Percentiles rank a stretch among this genome's conserved stretches.
Conservation (phyloP, 148 eudicot species). For the Silene conica region DNA sequence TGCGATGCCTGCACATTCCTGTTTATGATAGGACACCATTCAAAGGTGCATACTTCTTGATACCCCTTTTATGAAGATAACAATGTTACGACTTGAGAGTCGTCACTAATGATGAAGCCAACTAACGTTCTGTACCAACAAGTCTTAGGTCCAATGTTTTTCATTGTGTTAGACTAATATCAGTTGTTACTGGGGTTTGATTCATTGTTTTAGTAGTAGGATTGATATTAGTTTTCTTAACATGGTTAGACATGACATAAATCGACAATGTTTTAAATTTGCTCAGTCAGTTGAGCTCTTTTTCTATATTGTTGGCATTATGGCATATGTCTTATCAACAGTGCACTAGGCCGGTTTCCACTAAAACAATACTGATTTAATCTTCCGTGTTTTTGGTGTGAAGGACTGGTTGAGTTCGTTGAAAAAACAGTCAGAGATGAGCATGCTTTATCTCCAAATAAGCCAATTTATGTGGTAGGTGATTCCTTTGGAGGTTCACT, state of each 20-base stretch:
- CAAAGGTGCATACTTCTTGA: conserved; percentile 50
- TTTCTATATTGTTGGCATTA: too few relatives aligned
- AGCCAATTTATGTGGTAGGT: conserved; percentile 89
- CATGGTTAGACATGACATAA: too few relatives aligned
- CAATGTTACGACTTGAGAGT: conserved; percentile 1
- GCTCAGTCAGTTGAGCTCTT: neutral
- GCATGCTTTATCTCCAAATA: conserved; percentile 64
- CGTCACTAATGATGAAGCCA: neutral
- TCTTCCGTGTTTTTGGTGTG: conserved; percentile 18
- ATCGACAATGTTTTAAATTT: neutral
- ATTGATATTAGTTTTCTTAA: too few relatives aligned
- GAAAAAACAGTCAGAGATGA: conserved; percentile 59
- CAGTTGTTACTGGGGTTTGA: neutral
- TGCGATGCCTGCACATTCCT: conserved; percentile 87
- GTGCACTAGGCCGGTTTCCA: neutral
- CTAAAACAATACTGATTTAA: conserved; percentile 4
- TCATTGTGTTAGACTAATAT: neutral
- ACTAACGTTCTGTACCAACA: neutral
- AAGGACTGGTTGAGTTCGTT: conserved; percentile 70
- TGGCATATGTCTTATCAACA: too few relatives aligned
- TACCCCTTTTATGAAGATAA: neutral
- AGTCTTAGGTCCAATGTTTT: neutral
- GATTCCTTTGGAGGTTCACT: conserved; percentile 94
- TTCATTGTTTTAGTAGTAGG: too few relatives aligned
- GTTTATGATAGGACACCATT: conserved; percentile 79